phyloP scores from a whole-genome alignment of 1,139 yeast genomes.

The Sugiyamaella sp. region DNA sequence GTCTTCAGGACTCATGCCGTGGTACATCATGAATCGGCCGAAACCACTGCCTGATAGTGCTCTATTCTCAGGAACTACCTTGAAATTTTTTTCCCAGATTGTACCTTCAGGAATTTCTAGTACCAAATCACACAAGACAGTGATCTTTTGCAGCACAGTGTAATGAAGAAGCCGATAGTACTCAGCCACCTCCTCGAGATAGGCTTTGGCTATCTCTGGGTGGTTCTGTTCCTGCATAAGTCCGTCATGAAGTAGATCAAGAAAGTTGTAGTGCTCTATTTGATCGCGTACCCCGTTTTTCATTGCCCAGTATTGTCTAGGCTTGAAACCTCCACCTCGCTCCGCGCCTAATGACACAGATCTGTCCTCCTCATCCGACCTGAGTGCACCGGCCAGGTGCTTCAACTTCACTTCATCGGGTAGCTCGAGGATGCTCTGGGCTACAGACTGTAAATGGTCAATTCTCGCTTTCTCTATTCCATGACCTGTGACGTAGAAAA shows the following conservation, averaged over 20 bases:
- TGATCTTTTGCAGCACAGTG: conserved; percentile 44
- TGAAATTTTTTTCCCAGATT: conserved; percentile 43
- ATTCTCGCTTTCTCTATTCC: conserved; percentile 43
- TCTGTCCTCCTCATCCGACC: conserved; percentile 44
- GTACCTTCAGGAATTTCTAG: conserved; percentile 51
- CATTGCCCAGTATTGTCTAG: conserved; percentile 43
- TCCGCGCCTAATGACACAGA: conserved; percentile 49
- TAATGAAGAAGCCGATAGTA: conserved; percentile 47
- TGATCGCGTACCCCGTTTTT: conserved; percentile 49
- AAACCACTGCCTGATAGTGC: conserved; percentile 46
- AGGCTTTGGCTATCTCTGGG: conserved; percentile 46
- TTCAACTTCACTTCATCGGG: conserved; percentile 49
- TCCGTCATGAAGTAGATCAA: conserved; percentile 56
- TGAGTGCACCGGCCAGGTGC: conserved; percentile 48
- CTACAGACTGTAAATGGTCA: conserved; percentile 45
- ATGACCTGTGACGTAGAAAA: conserved; percentile 49
- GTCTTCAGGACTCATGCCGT: conserved; percentile 44
- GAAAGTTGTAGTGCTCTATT: conserved; percentile 72
- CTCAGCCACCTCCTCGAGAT: conserved; percentile 45
- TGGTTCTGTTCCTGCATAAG: conserved; percentile 38
- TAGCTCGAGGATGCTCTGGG: conserved; percentile 47
- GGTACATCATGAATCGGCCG: conserved; percentile 50
- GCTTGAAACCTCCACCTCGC: conserved; percentile 53
- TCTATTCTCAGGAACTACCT: conserved; percentile 38
- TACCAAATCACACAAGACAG: conserved; percentile 48